Evolutionary conservation across 768 basidiomycete genomes (phyloP).

Genomic region (Psilocybe sp.): DNA sequence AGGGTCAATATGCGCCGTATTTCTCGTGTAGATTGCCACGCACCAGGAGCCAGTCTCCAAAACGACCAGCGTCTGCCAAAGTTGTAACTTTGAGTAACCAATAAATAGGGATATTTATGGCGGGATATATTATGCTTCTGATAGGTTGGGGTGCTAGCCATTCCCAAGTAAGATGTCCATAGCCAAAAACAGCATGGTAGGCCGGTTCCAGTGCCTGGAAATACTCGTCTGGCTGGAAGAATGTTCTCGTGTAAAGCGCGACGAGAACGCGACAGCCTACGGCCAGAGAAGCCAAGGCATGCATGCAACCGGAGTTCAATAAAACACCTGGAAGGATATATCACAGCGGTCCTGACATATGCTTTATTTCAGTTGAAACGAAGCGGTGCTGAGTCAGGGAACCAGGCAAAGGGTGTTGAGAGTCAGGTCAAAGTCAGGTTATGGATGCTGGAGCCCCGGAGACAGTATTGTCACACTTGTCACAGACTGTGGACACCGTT

Average conservation of each 20-base stretch:
- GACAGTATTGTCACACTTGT: too few relatives aligned
- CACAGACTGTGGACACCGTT: too few relatives aligned
- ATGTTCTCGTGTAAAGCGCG: conserved; percentile 73
- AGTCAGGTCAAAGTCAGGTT: too few relatives aligned
- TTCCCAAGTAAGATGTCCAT: conserved; percentile 95
- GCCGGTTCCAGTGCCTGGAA: conserved; percentile 95
- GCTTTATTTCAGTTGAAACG: too few relatives aligned
- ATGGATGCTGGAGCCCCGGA: too few relatives aligned
- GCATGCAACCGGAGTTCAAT: neutral
- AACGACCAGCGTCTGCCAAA: conserved; percentile 39
- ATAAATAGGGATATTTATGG: conserved; percentile 77
- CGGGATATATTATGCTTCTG: conserved; percentile 79
- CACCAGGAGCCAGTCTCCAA: conserved; percentile 60
- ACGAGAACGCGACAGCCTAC: conserved; percentile 52
- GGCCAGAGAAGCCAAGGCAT: conserved; percentile 26
- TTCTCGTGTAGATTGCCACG: conserved; percentile 24
- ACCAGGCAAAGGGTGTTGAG: too few relatives aligned
- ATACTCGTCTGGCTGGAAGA: conserved; percentile 97
- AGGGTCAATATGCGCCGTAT: neutral
- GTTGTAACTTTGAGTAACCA: conserved; percentile 57
- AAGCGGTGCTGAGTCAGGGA: too few relatives aligned
- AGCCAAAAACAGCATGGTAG: conserved; percentile 84
- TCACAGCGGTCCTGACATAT: too few relatives aligned
- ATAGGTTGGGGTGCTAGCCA: conserved; percentile 74
- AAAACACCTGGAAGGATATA: too few relatives aligned